These are phyloP conservation scores for Tuber aestivum DNA, from an alignment of 495 filamentous ascomycete genomes.

Conservation along the genomic window DNA sequence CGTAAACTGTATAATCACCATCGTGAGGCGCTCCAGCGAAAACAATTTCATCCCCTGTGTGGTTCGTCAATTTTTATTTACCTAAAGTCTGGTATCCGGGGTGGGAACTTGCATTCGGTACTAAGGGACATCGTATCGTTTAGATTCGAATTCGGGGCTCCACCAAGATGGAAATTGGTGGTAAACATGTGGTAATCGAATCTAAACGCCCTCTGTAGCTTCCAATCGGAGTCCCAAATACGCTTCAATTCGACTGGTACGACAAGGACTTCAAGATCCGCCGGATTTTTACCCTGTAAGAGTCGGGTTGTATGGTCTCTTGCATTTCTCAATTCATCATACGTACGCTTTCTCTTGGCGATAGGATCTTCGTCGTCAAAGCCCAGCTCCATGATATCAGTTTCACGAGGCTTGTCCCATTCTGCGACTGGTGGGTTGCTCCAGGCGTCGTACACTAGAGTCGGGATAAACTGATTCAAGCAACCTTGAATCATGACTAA, in stretches of 20 bases:
- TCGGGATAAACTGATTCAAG: conserved; percentile 25
- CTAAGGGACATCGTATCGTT: background rate
- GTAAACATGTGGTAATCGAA: conserved; percentile 27
- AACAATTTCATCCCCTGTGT: background rate
- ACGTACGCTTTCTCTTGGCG: background rate
- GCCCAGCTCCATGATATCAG: background rate
- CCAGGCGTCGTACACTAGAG: conserved; percentile 30
- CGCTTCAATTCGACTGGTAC: conserved; percentile 16
- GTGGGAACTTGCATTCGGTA: background rate
- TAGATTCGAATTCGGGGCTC: background rate
- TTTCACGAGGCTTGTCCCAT: background rate
- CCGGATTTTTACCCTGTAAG: conserved; percentile 15
- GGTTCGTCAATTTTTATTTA: background rate
- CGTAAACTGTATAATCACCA: background rate
- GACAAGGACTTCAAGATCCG: conserved; percentile 23
- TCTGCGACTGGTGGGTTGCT: conserved; percentile 7
- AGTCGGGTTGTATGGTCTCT: background rate
- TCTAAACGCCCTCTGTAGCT: conserved; percentile 27
- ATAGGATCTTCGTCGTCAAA: background rate
- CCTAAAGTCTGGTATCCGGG: background rate
- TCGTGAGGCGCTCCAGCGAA: background rate
- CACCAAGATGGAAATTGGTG: background rate
- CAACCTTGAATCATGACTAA: background rate
- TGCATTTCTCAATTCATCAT: background rate
- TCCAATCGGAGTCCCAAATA: conserved; percentile 26